Conservation (phyloP, 2,329 filamentous ascomycete genomes). For the Coniochaeta sp. region DNA sequence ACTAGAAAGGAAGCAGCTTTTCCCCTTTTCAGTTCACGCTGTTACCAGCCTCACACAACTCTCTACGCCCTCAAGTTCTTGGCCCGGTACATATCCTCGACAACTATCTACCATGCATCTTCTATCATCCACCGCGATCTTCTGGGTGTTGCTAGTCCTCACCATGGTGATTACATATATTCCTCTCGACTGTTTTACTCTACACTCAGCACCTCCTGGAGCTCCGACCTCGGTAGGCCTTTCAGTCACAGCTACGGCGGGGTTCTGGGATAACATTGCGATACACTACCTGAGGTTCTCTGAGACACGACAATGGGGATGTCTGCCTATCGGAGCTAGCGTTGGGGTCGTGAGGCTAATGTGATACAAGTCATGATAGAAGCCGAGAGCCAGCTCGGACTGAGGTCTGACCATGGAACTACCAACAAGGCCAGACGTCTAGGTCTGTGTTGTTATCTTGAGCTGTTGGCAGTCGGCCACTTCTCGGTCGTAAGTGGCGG, state of each 20-base stretch:
- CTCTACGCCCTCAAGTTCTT: no score
- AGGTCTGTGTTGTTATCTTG: not conserved
- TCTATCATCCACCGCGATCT: not conserved
- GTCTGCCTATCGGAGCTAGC: not conserved
- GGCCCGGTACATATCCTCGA: no score
- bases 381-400: not conserved
- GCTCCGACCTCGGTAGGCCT: not conserved
- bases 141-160: not conserved
- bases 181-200: not conserved
- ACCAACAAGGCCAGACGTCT: not conserved
- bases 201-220: not conserved
- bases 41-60: no score
- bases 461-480: not conserved
- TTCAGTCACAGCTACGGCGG: not conserved
- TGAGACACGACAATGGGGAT: not conserved
- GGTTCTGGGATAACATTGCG: not conserved
- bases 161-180: not conserved
- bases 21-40: no score
- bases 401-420: not conserved
- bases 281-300: not conserved
- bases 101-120: not conserved
- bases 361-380: not conserved
- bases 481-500: not conserved
- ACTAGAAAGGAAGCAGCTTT: no score
- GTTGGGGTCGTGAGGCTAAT: not conserved